These are phyloP conservation scores for Talaromyces proteolyticus DNA, from an alignment of 495 filamentous ascomycete genomes.

Conservation along the genomic window DNA sequence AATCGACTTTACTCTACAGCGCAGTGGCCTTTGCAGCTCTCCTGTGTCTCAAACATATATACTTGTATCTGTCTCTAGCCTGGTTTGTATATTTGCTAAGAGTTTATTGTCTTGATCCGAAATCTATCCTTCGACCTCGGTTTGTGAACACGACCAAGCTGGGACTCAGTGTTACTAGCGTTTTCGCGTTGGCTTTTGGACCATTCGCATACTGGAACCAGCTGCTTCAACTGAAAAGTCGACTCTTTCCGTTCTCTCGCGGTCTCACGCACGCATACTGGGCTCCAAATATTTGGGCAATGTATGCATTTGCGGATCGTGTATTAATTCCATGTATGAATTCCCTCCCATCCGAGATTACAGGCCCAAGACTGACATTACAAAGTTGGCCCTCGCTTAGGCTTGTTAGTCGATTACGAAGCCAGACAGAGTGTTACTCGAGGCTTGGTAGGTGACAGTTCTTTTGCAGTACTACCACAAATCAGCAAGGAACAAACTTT, in stretches of 20 bases:
- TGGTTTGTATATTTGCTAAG: conserved; percentile 92
- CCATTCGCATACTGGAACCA: conserved; percentile 84
- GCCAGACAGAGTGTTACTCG: conserved; percentile 86
- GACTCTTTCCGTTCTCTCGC: conserved; percentile 90
- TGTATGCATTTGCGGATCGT: conserved; percentile 90
- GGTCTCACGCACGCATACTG: conserved; percentile 97
- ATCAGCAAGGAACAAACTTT: conserved; percentile 78
- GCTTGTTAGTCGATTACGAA: conserved; percentile 61
- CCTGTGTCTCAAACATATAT: conserved; percentile 95
- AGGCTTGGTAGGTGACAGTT: conserved; percentile 89
- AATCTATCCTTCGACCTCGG: conserved; percentile 68
- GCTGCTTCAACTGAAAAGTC: conserved; percentile 75
- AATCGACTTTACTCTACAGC: conserved; percentile 68
- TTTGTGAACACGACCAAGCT: conserved; percentile 79
- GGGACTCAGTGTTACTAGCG: conserved; percentile 58
- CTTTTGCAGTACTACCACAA: conserved; percentile 89
- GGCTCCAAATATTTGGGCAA: conserved; percentile 95
- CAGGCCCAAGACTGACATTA: neutral
- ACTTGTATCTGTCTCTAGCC: conserved; percentile 91
- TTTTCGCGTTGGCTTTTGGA: conserved; percentile 84
- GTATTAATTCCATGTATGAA: conserved; percentile 69
- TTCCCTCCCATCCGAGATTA: neutral
- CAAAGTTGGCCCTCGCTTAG: conserved; percentile 71
- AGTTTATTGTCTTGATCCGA: conserved; percentile 78
- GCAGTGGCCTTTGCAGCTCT: conserved; percentile 79